These are phyloP conservation scores for Peterozyma toletana DNA, from an alignment of 805 yeast genomes.

Conservation along the genomic window DNA sequence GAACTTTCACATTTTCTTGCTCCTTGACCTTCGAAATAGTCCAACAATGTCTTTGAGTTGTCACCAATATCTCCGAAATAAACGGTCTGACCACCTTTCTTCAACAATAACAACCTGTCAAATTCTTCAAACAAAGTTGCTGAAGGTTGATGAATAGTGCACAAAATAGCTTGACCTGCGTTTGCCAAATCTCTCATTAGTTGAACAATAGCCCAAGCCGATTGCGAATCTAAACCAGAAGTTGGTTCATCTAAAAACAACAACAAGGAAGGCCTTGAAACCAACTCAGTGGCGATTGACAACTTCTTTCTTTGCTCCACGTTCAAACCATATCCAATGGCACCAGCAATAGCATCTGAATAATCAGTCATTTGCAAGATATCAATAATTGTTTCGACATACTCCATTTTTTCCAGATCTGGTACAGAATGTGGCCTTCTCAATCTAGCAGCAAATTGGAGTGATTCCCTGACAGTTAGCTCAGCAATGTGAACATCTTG, in stretches of 20 bases:
- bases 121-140: constrained; percentile 35
- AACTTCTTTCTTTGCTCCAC: constrained; percentile 49
- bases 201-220: constrained; percentile 52
- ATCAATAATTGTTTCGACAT: constrained; percentile 33
- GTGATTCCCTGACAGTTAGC: constrained; percentile 44
- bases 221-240: constrained; percentile 52
- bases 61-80: constrained; percentile 49
- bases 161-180: constrained; percentile 50
- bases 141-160: constrained; percentile 52
- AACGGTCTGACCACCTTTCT: constrained; percentile 45
- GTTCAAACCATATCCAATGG: constrained; percentile 39
- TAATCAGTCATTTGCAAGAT: constrained; percentile 34
- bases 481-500: constrained; percentile 45
- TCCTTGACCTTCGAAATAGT: constrained; percentile 45
- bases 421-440: constrained; percentile 34
- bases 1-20: constrained; percentile 54
- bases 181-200: constrained; percentile 41
- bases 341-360: constrained; percentile 45
- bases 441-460: constrained; percentile 40
- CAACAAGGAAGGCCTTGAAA: constrained; percentile 45
- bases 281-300: constrained; percentile 49
- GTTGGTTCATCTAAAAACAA: constrained; percentile 56
- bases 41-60: constrained; percentile 31
- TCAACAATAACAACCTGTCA: constrained; percentile 35
- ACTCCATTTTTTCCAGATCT: constrained; percentile 33